Conservation (phyloP, 2,329 filamentous ascomycete species). For the Bipolaris gigantea region DNA sequence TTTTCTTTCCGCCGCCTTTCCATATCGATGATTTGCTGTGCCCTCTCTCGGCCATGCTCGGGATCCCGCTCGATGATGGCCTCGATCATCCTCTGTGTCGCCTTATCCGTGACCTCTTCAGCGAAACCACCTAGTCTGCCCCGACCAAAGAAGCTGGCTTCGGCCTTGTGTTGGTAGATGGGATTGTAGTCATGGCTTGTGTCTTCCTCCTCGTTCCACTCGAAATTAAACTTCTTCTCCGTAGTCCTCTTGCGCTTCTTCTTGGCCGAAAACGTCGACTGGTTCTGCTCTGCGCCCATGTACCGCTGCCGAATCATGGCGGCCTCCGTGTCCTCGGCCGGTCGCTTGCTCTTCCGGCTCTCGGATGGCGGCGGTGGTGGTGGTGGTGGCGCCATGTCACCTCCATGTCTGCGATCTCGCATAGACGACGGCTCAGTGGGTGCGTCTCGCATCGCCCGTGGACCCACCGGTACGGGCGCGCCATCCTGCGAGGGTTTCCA, state of each 20-base stretch:
- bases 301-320: slow-evolving; percentile 78
- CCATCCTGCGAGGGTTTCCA: slow-evolving; percentile 13
- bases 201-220: slow-evolving; percentile 95
- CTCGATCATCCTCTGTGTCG: slow-evolving; percentile 61
- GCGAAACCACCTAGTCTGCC: slow-evolving; percentile 69
- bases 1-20: slow-evolving; percentile 76
- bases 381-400: slow-evolving; percentile 57
- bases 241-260: slow-evolving; percentile 94
- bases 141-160: slow-evolving; percentile 70
- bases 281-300: slow-evolving; percentile 86
- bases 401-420: slow-evolving; percentile 48
- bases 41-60: slow-evolving; percentile 75
- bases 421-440: slow-evolving; percentile 75
- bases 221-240: slow-evolving; percentile 98
- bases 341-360: slow-evolving; percentile 31
- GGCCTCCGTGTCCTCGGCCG: slow-evolving; percentile 66
- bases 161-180: slow-evolving; percentile 69
- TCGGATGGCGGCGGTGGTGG: slow-evolving; percentile 51
- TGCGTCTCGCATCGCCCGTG: slow-evolving; percentile 63
- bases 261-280: slow-evolving; percentile 87
- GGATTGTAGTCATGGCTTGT: slow-evolving; percentile 83
- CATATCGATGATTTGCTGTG: slow-evolving; percentile 80
- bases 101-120: slow-evolving; percentile 57
- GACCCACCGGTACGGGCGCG: slow-evolving; percentile 66
- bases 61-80: slow-evolving; percentile 74